These are phyloP conservation scores for Earliella scabrosa DNA, from an alignment of 1,284 basidiomycete species.

Conservation along the genomic window DNA sequence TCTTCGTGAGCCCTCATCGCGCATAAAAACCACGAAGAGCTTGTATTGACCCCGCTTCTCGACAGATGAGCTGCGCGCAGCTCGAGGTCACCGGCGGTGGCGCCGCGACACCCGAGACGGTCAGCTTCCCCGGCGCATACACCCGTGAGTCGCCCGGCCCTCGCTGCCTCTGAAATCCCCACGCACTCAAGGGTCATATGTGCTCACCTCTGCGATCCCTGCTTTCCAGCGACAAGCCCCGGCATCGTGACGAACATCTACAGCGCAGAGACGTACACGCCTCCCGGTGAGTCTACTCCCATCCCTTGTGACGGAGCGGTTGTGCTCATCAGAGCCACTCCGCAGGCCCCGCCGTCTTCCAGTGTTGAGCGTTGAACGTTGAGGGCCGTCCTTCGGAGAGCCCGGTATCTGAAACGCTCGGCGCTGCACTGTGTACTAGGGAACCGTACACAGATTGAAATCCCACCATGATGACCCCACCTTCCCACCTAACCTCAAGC, in stretches of 20 bases:
- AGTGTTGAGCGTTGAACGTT: constrained; percentile 13
- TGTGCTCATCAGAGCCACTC: background rate
- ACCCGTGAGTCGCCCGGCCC: constrained; percentile 26
- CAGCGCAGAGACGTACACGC: constrained; percentile 24
- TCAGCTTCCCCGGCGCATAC: constrained; percentile 57
- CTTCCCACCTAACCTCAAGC: no score
- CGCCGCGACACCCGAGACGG: constrained; percentile 46
- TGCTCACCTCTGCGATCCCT: no score
- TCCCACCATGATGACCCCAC: no score
- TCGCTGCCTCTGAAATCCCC: no score
- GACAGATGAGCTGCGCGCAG: constrained; percentile 58
- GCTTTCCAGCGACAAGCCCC: constrained; percentile 31
- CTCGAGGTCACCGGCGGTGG: constrained; percentile 54
- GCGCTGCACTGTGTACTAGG: no score
- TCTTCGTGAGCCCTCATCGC: constrained; percentile 43
- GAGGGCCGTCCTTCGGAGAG: no score
- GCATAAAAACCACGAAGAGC: no score
- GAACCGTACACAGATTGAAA: no score
- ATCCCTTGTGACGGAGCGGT: background rate
- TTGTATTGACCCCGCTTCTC: no score
- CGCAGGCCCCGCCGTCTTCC: constrained; percentile 27
- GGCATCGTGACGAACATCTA: constrained; percentile 35
- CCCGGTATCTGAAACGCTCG: no score
- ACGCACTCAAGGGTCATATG: no score
- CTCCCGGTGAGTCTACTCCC: constrained; percentile 23